Evolutionary conservation across 495 filamentous ascomycete genomes (phyloP), one percentile per base, ranked within the genome.

Genomic region (Xylona heveae): DNA sequence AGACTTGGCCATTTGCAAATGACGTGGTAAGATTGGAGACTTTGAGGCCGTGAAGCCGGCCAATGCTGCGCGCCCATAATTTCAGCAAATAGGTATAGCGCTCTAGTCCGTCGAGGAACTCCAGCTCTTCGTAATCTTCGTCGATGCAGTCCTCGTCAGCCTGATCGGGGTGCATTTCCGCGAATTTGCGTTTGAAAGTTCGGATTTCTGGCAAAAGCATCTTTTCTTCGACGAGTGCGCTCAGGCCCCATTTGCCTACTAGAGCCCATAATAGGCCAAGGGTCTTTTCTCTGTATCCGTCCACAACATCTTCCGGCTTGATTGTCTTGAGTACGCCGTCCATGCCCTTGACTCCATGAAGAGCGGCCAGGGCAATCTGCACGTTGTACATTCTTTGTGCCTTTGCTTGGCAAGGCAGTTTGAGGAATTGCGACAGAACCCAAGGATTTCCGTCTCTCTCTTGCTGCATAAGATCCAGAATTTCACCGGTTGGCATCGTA

Each of bases 251-350:
- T 42, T 59, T 58, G 19, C 62, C 59, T 19, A 77, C 60, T 20
- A 78, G 50, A 10, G 53, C 51, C 71, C 69, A 75, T 7, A 78
- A 49, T 12, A 78, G 52, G 1, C 58, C 57, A 13, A 76, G 53
- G 2, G 71, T 75, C 48, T 66, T 75, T 41, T 78, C 72, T 19
- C 72, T 61, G 37, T 73, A 63, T 4, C 72, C 72, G 40, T 77
- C 62, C 4, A 76, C 65, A 24, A 76, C 67, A 25, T 78, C 68
- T 27, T 68, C 65, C 1, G 71, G 56, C 13, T 47, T 55, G 13
- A 70, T 41, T n/a, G 50, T 44, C 14, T 49, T 38, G 12, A 57
- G 36, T 18, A 59, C 45, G 3, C 35, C 24, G 2, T 38, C 42
- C 6, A 55, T 45, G 3, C 56, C 55, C 10, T 43, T 41, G 3